Evolutionary conservation across 1,139 yeast genomes (phyloP).

Genomic region (Zygoascus sp.): DNA sequence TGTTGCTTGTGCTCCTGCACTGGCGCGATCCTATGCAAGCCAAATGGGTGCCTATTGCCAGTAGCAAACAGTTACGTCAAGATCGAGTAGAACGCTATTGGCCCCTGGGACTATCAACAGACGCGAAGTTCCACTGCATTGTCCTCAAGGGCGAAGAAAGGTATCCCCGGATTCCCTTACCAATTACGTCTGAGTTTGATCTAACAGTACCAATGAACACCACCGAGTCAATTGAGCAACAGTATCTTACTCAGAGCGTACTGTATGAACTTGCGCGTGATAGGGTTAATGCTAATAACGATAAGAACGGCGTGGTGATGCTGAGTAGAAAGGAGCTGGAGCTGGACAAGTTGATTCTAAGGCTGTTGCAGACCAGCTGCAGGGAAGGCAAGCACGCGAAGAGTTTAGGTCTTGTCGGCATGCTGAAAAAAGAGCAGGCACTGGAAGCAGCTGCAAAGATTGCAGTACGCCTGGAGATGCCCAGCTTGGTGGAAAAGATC

Average conservation of each 20-base stretch:
- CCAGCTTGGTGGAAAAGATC: constrained; percentile 61
- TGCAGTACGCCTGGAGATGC: constrained; percentile 71
- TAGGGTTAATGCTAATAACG: constrained; percentile 32
- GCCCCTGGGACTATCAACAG: constrained; percentile 79
- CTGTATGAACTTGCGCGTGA: constrained; percentile 28
- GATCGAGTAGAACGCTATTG: constrained; percentile 55
- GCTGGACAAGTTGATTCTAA: constrained; percentile 65
- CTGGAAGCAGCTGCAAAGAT: constrained; percentile 79
- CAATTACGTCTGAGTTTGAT: constrained; percentile 75
- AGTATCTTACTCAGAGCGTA: constrained; percentile 23
- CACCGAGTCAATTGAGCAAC: constrained; percentile 18
- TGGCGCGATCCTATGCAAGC: constrained; percentile 77
- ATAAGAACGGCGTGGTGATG: constrained; percentile 29
- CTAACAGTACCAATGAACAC: constrained; percentile 52
- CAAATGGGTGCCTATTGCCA: constrained; percentile 83
- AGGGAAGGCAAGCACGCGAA: constrained; percentile 58
- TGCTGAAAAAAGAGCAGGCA: constrained; percentile 73
- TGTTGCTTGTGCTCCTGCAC: constrained; percentile 60
- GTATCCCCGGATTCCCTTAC: constrained; percentile 64
- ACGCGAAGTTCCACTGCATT: constrained; percentile 61
- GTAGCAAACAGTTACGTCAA: constrained; percentile 53
- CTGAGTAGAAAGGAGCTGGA: constrained; percentile 34
- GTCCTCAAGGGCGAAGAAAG: constrained; percentile 57
- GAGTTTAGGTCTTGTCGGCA: constrained; percentile 65
- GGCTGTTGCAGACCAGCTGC: constrained; percentile 75